Conservation (phyloP, 768 basidiomycete species). For the Mycena amicta region DNA sequence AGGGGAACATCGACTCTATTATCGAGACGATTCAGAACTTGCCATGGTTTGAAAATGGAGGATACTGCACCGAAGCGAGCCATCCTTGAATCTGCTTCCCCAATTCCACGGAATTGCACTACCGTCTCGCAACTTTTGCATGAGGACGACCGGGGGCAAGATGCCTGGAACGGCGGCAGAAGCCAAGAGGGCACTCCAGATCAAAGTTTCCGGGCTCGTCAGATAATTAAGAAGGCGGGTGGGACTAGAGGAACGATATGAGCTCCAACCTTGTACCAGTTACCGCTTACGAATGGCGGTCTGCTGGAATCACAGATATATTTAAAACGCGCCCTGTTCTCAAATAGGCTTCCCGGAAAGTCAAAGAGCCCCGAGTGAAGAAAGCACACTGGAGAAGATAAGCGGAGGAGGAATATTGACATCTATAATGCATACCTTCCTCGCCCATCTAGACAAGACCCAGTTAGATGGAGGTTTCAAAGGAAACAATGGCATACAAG, state of each 20-base stretch:
- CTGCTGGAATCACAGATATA: constrained; percentile 89
- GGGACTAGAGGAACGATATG: constrained; percentile 52
- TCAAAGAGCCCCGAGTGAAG: constrained; percentile 92
- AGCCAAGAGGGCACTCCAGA: constrained; percentile 81
- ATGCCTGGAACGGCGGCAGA: constrained; percentile 97
- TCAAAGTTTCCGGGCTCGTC: constrained; percentile 90
- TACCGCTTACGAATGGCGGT: constrained; percentile 72
- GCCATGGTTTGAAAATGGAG: not conserved
- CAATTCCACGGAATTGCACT: constrained; percentile 89
- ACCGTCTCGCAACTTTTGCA: constrained; percentile 87
- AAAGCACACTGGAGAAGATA: constrained; percentile 62
- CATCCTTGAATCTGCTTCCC: constrained; percentile 93
- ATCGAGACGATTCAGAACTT: constrained; percentile 1
- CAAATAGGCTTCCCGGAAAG: constrained; percentile 93
- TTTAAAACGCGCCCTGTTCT: constrained; percentile 93
- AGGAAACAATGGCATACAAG: constrained; percentile 30
- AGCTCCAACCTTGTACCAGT: constrained; percentile 17
- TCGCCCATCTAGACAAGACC: constrained; percentile 66
- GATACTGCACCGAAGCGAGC: constrained; percentile 69
- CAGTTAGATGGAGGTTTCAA: constrained; percentile 13
- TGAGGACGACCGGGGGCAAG: constrained; percentile 90
- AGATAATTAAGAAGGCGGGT: constrained; percentile 96
- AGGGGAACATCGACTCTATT: constrained; percentile 95
- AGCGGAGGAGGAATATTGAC: not conserved
- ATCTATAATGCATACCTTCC: constrained; percentile 58